A percentile compares a stretch with the other conserved stretches of the same genome.
phyloP scores from a whole-genome alignment of 768 basidiomycete species.

The Termitomyces sp. region DNA sequence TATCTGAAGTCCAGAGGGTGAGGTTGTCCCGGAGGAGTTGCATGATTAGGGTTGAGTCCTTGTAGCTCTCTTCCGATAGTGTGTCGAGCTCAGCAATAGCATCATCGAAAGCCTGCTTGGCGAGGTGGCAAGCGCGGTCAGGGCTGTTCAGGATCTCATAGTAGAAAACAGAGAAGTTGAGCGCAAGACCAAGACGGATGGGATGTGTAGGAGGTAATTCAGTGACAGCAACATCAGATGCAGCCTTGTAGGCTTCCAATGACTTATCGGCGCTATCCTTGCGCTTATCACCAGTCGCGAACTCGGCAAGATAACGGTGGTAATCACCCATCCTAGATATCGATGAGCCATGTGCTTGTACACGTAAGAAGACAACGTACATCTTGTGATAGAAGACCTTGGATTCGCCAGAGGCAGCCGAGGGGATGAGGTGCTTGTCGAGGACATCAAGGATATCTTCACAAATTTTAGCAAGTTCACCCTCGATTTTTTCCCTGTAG shows the following conservation, averaged over 20 bases:
- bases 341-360: slow-evolving; percentile 14
- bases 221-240: slow-evolving; percentile 93
- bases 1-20: slow-evolving; percentile 97
- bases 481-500: slow-evolving; percentile 97
- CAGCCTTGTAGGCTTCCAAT: slow-evolving; percentile 94
- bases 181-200: slow-evolving; percentile 95
- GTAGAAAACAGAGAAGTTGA: slow-evolving; percentile 99
- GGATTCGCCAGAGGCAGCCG: slow-evolving; percentile 92
- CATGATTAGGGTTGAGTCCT: slow-evolving; percentile 97
- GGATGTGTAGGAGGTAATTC: slow-evolving; percentile 96
- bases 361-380: slow-evolving; percentile 35
- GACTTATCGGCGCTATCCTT: slow-evolving; percentile 97
- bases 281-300: slow-evolving; percentile 96
- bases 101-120: slow-evolving; percentile 98
- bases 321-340: slow-evolving; percentile 92
- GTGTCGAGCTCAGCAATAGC: slow-evolving; percentile 99
- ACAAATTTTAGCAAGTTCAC: slow-evolving; percentile 95
- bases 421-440: slow-evolving; percentile 96
- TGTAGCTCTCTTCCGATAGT: slow-evolving; percentile 97
- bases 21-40: slow-evolving; percentile 96
- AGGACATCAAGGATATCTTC: slow-evolving; percentile 97
- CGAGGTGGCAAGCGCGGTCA: slow-evolving; percentile 96
- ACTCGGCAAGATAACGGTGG: slow-evolving; percentile 98
- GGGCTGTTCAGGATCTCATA: slow-evolving; percentile 99
- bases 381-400: slow-evolving; percentile 99